Evolutionary conservation across 805 yeast genomes (phyloP), one percentile per base, ranked within the genome.

Genomic region (Ogataea populi-albae): DNA sequence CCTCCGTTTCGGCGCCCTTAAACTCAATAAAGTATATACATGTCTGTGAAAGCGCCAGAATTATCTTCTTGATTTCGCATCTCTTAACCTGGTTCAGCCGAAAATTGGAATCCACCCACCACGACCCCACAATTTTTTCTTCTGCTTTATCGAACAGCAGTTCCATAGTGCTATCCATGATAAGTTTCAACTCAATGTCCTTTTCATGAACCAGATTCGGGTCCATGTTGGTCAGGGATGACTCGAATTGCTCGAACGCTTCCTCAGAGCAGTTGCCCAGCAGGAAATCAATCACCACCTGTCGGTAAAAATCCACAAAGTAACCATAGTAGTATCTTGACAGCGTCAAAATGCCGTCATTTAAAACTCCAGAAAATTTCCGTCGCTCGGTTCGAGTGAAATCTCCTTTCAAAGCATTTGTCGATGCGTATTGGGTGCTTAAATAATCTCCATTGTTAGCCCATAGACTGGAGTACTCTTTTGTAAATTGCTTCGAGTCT

Each of bases 381-480:
- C 75, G 54, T 38, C 64, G 60, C 11, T 65, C 57, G 1, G 70
- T 65, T 38, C 75, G 45, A 1, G 73, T 70, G 41, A 55, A 69
- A 35, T 69, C 75, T 5, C 74, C 74, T 41, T 69, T 70, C 40
- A 75, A 54, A 0, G 80, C 81, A 50, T 69, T 71, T 1, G 81
- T 75, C 4, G 75, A 71, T 3, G 80, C 73, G 49, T 79, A 79
- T 41, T 77, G 81, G 30, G 69, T 75, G 8, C 84, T 77, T 17
- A 79, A 73, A 15, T 73, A 76, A 49, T 79, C 85, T 1, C 85
- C 86, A 50, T 79, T 77, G 49, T 79, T 82, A 2, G 86, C 86
- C 86, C 86, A 79, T 8, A 69, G 30, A 27, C 54, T 42, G 22
- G 66, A 64, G 36, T 54, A 64, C 14, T 24, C 32, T 9, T 14